phyloP scores from a whole-genome alignment of 2,329 filamentous ascomycete species.

The Macrophomina tecta region DNA sequence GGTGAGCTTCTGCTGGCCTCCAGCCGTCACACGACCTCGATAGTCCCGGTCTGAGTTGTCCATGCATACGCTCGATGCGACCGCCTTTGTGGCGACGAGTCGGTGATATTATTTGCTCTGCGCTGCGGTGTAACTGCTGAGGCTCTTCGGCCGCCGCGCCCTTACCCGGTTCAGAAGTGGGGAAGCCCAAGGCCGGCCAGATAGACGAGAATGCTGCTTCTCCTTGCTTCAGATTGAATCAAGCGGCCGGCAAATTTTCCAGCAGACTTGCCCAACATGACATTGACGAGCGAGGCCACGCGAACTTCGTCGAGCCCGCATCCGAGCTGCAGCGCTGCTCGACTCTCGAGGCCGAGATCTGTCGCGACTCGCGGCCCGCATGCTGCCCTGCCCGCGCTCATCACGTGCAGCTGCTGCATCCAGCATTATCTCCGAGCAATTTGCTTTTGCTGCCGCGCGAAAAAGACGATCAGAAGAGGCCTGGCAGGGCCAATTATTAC shows the following conservation, averaged over 20 bases:
- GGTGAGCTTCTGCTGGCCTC: conserved; percentile 26
- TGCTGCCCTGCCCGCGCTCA: conserved; percentile 5
- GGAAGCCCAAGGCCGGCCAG: conserved; percentile 20
- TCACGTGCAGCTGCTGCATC: conserved; percentile 12
- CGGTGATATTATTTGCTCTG: conserved; percentile 18
- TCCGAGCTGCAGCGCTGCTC: conserved; percentile 11
- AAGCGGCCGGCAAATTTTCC: neutral
- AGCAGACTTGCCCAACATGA: too few relatives aligned
- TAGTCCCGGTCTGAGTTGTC: conserved; percentile 27
- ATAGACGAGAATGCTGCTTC: conserved; percentile 27
- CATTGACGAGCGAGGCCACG: too few relatives aligned
- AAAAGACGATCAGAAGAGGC: conserved; percentile 9
- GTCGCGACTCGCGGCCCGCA: conserved; percentile 21
- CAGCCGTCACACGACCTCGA: conserved; percentile 24
- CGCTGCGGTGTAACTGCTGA: conserved; percentile 28
- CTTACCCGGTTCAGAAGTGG: conserved; percentile 28
- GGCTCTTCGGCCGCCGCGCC: conserved; percentile 25
- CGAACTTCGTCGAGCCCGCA: neutral
- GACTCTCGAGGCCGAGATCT: conserved; percentile 2
- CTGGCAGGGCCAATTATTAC: conserved; percentile 2
- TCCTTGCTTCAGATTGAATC: conserved; percentile 25
- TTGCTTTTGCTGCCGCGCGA: conserved; percentile 23
- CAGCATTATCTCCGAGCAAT: conserved; percentile 22
- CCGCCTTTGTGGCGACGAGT: conserved; percentile 25
- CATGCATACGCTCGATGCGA: conserved; percentile 27